A percentile compares a stretch with the other conserved stretches of the same genome.
phyloP scores from a whole-genome alignment of 352 stramenopile genomes.

The Saprolegnia parasitica region DNA sequence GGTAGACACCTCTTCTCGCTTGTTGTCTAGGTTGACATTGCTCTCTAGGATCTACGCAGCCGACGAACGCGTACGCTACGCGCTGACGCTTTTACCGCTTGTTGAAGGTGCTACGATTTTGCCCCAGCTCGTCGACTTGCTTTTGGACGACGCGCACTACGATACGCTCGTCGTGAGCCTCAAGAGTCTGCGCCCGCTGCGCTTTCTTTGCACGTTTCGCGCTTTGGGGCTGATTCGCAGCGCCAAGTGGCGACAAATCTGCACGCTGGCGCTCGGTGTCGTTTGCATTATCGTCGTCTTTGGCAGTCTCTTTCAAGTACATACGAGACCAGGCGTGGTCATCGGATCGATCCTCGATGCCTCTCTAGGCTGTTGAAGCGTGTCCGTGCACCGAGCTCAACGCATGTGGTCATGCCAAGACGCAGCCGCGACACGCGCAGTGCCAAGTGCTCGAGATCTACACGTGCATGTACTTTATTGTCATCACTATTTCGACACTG shows the following conservation, averaged over 20 bases:
- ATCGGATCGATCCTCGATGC: neutral
- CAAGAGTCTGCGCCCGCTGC: slow-evolving; percentile 50
- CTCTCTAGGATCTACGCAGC: slow-evolving; percentile 72
- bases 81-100: slow-evolving; percentile 53
- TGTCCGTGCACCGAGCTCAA: slow-evolving; percentile 27
- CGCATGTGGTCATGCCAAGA: neutral
- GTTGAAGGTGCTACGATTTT: slow-evolving; percentile 49
- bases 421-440: slow-evolving; percentile 30
- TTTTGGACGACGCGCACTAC: slow-evolving; percentile 34
- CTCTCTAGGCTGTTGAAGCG: slow-evolving; percentile 6
- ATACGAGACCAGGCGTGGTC: neutral
- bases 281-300: slow-evolving; percentile 59
- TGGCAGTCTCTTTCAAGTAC: slow-evolving; percentile 51
- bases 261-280: slow-evolving; percentile 49
- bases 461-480: slow-evolving; percentile 75
- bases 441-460: slow-evolving; percentile 77
- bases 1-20: neutral
- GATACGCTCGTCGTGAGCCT: slow-evolving; percentile 57
- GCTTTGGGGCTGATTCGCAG: slow-evolving; percentile 49
- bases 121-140: slow-evolving; percentile 41
- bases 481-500: slow-evolving; percentile 78
- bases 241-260: slow-evolving; percentile 50
- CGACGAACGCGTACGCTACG: slow-evolving; percentile 49
- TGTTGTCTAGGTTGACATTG: too few relatives aligned
- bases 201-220: slow-evolving; percentile 59